A percentile compares a stretch with the other conserved stretches of the same genome.
phyloP scores from a whole-genome alignment of 2,329 filamentous ascomycete species.

The Fusarium luffae region DNA sequence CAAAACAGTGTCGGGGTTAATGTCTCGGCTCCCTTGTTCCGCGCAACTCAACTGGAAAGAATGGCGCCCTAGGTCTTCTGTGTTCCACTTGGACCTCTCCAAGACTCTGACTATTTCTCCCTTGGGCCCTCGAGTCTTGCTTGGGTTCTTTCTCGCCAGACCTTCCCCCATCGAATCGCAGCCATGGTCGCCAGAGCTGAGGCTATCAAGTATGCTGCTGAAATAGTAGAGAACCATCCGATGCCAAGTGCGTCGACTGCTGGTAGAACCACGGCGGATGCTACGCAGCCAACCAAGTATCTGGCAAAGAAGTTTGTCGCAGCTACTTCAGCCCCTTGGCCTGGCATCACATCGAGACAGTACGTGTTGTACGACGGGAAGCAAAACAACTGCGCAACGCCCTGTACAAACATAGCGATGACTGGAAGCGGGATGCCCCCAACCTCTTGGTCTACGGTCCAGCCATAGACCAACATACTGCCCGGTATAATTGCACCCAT shows the following conservation, averaged over 20 bases:
- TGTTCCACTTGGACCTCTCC: not conserved
- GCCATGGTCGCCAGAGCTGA: constrained; percentile 52
- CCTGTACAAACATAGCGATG: constrained; percentile 79
- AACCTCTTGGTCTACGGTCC: constrained; percentile 60
- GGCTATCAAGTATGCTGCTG: constrained; percentile 51
- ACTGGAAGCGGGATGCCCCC: constrained; percentile 71
- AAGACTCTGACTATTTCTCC: constrained; percentile 1
- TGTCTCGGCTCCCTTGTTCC: constrained; percentile 20
- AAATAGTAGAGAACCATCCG: constrained; percentile 82
- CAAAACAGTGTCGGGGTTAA: constrained; percentile 12
- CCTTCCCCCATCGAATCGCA: constrained; percentile 54
- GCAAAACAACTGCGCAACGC: constrained; percentile 78
- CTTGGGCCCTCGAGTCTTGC: constrained; percentile 26
- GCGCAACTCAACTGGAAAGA: not conserved
- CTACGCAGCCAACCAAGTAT: constrained; percentile 78
- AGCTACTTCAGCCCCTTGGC: constrained; percentile 76
- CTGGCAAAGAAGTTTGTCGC: constrained; percentile 84
- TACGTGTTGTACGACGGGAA: constrained; percentile 83
- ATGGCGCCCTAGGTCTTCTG: not conserved
- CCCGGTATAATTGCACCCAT: constrained; percentile 67
- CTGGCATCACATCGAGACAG: constrained; percentile 82
- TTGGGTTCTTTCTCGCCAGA: constrained; percentile 54
- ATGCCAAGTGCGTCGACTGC: constrained; percentile 80
- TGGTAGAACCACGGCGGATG: constrained; percentile 77
- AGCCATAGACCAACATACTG: constrained; percentile 72